Evolutionary conservation across 257 asterid genomes (phyloP).

Genomic region (Striga asiatica): DNA sequence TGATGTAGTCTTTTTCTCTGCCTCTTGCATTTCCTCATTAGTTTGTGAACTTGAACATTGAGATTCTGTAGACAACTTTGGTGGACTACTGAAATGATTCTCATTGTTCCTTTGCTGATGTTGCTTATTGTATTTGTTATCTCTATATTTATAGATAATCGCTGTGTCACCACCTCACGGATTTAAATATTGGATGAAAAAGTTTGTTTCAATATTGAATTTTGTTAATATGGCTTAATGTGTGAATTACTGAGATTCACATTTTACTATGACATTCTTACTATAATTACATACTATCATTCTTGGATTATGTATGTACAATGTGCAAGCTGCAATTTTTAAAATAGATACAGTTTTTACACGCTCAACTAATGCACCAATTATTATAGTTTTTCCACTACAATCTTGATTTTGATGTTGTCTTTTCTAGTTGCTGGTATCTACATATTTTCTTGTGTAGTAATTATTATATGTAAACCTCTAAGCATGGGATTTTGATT

Average conservation of each 20-base stretch:
- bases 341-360: neutral
- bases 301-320: neutral
- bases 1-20: neutral
- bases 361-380: too few relatives aligned
- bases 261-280: neutral
- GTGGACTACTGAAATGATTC: neutral
- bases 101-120: neutral
- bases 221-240: neutral
- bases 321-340: neutral
- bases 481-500: too few relatives aligned
- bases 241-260: neutral
- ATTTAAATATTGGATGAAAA: neutral
- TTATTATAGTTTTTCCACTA: too few relatives aligned
- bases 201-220: too few relatives aligned
- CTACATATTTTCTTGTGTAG: too few relatives aligned
- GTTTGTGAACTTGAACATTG: neutral
- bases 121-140: neutral
- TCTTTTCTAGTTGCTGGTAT: too few relatives aligned
- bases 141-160: neutral
- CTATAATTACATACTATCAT: neutral
- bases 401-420: too few relatives aligned
- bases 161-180: neutral
- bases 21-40: neutral
- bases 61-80: neutral
- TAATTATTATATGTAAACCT: too few relatives aligned